Evolutionary conservation across 768 basidiomycete genomes (phyloP).

Genomic region (Suillus subalutaceus): DNA sequence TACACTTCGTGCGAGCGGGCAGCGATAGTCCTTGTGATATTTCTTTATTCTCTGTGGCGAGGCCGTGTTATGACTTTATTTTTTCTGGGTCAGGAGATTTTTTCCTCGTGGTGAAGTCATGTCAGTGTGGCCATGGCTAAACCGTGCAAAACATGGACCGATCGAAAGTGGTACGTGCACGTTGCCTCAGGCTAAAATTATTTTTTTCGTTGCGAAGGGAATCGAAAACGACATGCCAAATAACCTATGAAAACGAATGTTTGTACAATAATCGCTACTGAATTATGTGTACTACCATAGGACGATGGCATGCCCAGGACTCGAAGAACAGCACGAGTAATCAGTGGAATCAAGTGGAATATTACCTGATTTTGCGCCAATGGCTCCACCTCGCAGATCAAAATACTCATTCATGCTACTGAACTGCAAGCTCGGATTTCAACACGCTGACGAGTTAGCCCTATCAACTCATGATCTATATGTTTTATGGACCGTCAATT

Average conservation of each 20-base stretch:
- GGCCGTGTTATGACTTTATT: neutral
- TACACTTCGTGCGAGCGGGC: neutral
- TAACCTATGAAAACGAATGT: neutral
- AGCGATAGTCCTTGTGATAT: neutral
- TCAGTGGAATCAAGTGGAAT: neutral
- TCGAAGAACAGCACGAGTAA: neutral
- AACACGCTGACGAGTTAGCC: neutral
- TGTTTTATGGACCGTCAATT: neutral
- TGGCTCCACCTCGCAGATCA: neutral
- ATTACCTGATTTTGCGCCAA: neutral
- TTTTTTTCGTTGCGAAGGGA: slow-evolving; percentile 4
- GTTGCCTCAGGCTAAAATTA: neutral
- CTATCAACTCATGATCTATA: neutral
- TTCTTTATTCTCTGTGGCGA: neutral
- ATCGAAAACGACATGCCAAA: neutral
- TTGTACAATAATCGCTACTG: neutral
- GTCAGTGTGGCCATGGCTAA: neutral
- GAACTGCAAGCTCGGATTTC: neutral
- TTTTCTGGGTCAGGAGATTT: neutral
- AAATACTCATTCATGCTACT: neutral
- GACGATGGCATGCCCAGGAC: neutral
- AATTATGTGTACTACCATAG: neutral
- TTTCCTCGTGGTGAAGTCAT: neutral
- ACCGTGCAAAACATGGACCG: neutral
- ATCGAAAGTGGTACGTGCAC: neutral